Base-by-base conservation (phyloP, 2,329 filamentous ascomycete species). In the Ophiobolus disseminans region DNA sequence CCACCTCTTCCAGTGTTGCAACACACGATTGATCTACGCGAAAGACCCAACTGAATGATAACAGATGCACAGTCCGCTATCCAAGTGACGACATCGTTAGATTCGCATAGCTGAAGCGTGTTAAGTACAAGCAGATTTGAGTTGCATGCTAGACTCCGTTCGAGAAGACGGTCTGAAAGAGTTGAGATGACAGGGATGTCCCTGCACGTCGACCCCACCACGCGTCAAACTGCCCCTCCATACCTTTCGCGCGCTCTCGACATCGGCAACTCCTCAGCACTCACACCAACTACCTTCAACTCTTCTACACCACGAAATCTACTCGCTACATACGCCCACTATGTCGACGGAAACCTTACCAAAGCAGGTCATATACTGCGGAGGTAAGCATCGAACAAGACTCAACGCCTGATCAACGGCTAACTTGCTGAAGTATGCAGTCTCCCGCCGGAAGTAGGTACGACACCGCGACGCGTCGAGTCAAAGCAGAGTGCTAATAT, bases 381-480 rank as follows among this genome's bases (percentile, higher is more conserved):
- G 82, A 75, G 79, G 82, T 83, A 66, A 5, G 21, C 16, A 23
- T 9, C 23, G n/a, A 21, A 36, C 17, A 28, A 14, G 19, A 7
- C 13, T 23, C 21, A 11, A 43, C 10, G n/a, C 11, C n/a, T 45
- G 5, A 26, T 9, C 19, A 23, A 14, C 4, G 32, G 48, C 62
- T 73, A 62, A 72, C 54, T 40, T 19, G 9, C 36, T 13, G 36
- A 65, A 86, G 84, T 87, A 53, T 88, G 85, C 77, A 81, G 79
- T 57, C 74, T 88, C 57, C 85, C 85, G 53, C 84, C 85, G 63
- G 85, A 88, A 83, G 84, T 86, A 85, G 73, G 78, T 77, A 77
- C 58, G 76, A 55, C 47, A 52, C 60, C 50, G 38, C 36, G 45
- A 48, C 53, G 40, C 50, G 51, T 40, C 16, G 7, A 20, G 4